Conservation (phyloP, 495 filamentous ascomycete species). For the Venustampulla echinocandica region DNA sequence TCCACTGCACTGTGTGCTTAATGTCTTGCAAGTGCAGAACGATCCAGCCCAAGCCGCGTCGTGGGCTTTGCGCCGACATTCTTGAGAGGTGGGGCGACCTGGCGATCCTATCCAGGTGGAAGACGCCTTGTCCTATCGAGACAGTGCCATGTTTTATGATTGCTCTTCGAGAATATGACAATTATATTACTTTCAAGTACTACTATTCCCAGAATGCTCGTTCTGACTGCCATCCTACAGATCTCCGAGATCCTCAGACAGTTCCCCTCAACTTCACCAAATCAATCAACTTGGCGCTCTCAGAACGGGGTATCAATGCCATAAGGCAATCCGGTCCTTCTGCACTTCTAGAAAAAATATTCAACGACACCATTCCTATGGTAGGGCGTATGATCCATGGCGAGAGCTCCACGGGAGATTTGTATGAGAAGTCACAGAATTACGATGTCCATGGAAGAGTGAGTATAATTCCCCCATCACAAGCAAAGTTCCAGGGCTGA, state of each 20-base stretch:
- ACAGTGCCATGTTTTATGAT: no score
- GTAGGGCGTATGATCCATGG: constrained; percentile 96
- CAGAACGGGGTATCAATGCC: constrained; percentile 87
- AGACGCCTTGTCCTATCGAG: no score
- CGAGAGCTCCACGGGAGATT: constrained; percentile 46
- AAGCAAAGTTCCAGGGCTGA: neutral
- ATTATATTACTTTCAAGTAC: no score
- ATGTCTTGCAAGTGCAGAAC: no score
- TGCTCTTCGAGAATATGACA: no score
- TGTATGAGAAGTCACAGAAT: constrained; percentile 70
- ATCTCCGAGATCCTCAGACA: constrained; percentile 76
- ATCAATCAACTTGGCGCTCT: constrained; percentile 94
- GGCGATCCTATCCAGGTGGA: no score
- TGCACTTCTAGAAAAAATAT: constrained; percentile 62
- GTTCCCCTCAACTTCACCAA: constrained; percentile 91
- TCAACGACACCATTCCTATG: constrained; percentile 81
- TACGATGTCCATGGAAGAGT: constrained; percentile 90
- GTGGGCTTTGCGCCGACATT: no score
- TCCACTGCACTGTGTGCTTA: no score
- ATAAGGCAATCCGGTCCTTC: constrained; percentile 56
- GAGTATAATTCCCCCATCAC: no score
- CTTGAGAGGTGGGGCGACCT: no score
- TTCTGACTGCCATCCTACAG: constrained; percentile 36
- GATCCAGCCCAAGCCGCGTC: no score
- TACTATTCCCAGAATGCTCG: no score